Evolutionary conservation across 2,329 filamentous ascomycete species (phyloP).

Genomic region (Thielaviopsis musarum): DNA sequence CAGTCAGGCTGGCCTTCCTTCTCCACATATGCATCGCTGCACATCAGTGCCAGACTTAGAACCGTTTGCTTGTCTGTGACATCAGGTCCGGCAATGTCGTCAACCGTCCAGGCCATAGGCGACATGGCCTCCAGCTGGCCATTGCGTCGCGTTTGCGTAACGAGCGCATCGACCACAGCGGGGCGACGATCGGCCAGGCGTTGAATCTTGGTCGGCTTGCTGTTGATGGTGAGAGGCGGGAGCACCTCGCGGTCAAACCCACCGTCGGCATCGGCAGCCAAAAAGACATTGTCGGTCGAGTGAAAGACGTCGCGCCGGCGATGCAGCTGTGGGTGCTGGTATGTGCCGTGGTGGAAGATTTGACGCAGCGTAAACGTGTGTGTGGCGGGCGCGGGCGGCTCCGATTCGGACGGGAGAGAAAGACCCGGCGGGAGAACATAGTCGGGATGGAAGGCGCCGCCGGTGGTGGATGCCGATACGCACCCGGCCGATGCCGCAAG

Average conservation of each 20-base stretch:
- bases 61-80: conserved; percentile 74
- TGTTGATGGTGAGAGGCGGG: conserved; percentile 41
- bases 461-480: conserved; percentile 18
- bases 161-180: conserved; percentile 59
- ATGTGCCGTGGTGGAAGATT: conserved; percentile 80
- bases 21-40: conserved; percentile 74
- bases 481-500: conserved; percentile 38
- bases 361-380: conserved; percentile 61
- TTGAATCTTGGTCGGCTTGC: conserved; percentile 53
- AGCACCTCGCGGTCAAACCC: conserved; percentile 34
- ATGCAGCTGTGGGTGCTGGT: conserved; percentile 62
- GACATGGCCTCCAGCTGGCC: conserved; percentile 53
- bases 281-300: conserved; percentile 37
- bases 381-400: conserved; percentile 31
- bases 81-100: conserved; percentile 64
- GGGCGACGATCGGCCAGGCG: conserved; percentile 64
- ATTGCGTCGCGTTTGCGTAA: conserved; percentile 52
- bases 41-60: conserved; percentile 71
- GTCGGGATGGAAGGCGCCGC: conserved; percentile 25
- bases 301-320: conserved; percentile 52
- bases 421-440: conserved; percentile 25
- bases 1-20: conserved; percentile 58
- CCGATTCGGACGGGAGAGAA: conserved; percentile 23
- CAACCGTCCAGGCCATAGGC: conserved; percentile 64
- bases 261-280: conserved; percentile 44